Evolutionary conservation across 2,329 filamentous ascomycete genomes (phyloP), one percentile per base, ranked within the genome.

Genomic region (Pseudogymnoascus sp.): DNA sequence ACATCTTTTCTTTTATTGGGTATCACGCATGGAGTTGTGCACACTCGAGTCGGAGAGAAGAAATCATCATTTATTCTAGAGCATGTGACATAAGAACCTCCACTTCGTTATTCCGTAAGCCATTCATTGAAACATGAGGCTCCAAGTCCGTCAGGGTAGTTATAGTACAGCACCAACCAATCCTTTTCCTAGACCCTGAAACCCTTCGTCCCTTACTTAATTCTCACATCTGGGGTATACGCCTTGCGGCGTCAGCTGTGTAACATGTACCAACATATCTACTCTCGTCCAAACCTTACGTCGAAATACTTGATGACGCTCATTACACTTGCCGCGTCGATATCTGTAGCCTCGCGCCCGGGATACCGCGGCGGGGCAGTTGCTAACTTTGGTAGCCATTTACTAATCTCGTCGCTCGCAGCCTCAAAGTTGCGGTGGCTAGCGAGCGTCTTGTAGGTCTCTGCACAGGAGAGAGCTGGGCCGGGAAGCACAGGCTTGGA

Each of bases 311-410:
- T 90, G 65, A 93, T 76, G n/a, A 92, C 89, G 44, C 87, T 88
- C 89, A 93, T 92, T 62, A 93, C 91, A 73, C 89, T 92, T 0
- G 89, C 89, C 6, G 89, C 88, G 75, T 93, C 89, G 14, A 93
- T 88, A 73, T 93, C 89, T 69, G 92, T 86, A 1, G 89, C 86
- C 78, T 78, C 65, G 76, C 75, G 62, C 73, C 74, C 62, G 73
- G 71, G 61, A 76, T 76, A 68, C 62, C 68, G 63, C 62, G 70
- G 69, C 19, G 72, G 81, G n/a, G 59, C 59, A 0, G 81, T 81
- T 16, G 87, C 86, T 14, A 93, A 81, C 74, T 87, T 87, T 1
- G 88, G 88, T 62, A 93, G 77, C 89, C 89, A 93, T 1, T 83
- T 84, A n/a, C 82, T 82, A 63, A 92, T 84, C 64, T 93, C 88